Evolutionary conservation across 306 rosid genomes (phyloP).

Genomic region (Glycine tomentella): DNA sequence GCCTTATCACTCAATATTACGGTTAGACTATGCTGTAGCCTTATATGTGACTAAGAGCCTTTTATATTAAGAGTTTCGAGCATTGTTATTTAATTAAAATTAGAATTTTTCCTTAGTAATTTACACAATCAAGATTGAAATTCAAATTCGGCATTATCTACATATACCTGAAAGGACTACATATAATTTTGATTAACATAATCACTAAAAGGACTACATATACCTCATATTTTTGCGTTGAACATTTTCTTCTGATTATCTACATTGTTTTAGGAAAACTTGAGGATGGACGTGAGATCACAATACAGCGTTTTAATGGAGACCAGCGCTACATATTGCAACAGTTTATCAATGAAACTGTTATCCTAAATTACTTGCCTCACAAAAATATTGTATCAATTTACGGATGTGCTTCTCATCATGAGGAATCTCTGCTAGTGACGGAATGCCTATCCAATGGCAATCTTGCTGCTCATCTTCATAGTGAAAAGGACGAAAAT

Average conservation of each 20-base stretch:
- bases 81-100: no score
- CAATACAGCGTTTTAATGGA: conserved; percentile 13
- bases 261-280: conserved; percentile 36
- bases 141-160: background rate
- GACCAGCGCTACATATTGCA: conserved; percentile 3
- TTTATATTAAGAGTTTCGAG: background rate
- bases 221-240: no score
- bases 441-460: conserved; percentile 44
- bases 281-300: conserved; percentile 26
- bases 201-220: no score
- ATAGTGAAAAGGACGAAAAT: background rate
- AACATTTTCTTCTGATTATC: background rate
- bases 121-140: background rate
- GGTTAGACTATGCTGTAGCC: no score
- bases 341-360: conserved; percentile 17
- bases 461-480: conserved; percentile 42
- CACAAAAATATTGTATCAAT: conserved; percentile 43
- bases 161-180: no score
- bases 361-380: conserved; percentile 19
- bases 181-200: no score
- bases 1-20: no score
- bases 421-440: conserved; percentile 33
- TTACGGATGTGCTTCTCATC: conserved; percentile 11
- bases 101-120: background rate
- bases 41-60: no score